These are phyloP conservation scores for Tolypocladium capitatum DNA, from an alignment of 2,329 filamentous ascomycete genomes.

Conservation along the genomic window DNA sequence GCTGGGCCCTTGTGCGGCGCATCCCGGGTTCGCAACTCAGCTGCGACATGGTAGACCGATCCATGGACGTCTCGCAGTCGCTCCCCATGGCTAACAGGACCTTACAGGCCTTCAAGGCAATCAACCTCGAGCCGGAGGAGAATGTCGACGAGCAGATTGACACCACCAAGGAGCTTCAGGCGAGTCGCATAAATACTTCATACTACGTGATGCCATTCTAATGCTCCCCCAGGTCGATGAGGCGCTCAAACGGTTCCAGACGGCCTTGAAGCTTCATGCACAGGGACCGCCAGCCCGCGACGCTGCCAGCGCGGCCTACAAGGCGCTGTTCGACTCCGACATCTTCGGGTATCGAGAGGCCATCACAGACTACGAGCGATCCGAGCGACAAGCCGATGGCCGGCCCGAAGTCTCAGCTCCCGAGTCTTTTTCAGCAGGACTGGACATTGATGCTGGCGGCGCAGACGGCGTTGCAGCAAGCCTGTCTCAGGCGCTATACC, in stretches of 20 bases:
- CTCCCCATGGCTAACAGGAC: background rate
- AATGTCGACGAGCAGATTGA: slow-evolving; percentile 84
- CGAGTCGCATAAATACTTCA: slow-evolving; percentile 13
- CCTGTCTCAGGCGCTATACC: slow-evolving; percentile 76
- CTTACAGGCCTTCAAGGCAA: slow-evolving; percentile 58
- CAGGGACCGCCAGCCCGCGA: slow-evolving; percentile 66
- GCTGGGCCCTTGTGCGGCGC: background rate
- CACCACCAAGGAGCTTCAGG: slow-evolving; percentile 85
- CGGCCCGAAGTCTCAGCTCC: slow-evolving; percentile 24
- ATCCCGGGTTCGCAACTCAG: background rate
- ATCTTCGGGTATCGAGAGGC: slow-evolving; percentile 90
- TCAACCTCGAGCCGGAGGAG: slow-evolving; percentile 91
- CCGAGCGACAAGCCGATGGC: slow-evolving; percentile 41
- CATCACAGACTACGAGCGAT: slow-evolving; percentile 67
- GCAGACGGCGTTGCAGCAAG: slow-evolving; percentile 67
- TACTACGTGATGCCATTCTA: background rate
- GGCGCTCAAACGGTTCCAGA: slow-evolving; percentile 87
- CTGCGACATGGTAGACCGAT: slow-evolving; percentile 1
- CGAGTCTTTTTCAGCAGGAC: slow-evolving; percentile 35
- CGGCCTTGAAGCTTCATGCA: slow-evolving; percentile 78
- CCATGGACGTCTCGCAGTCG: background rate
- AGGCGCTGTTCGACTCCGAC: slow-evolving; percentile 74
- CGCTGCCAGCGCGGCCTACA: slow-evolving; percentile 70
- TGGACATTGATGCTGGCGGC: slow-evolving; percentile 46
- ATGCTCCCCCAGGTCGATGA: slow-evolving; percentile 61